Percentiles rank a stretch among this genome's conserved stretches.
These are phyloP conservation scores for Gracilaria domingensis DNA, from an alignment of 23 red algal genomes.

Conservation along the genomic window DNA sequence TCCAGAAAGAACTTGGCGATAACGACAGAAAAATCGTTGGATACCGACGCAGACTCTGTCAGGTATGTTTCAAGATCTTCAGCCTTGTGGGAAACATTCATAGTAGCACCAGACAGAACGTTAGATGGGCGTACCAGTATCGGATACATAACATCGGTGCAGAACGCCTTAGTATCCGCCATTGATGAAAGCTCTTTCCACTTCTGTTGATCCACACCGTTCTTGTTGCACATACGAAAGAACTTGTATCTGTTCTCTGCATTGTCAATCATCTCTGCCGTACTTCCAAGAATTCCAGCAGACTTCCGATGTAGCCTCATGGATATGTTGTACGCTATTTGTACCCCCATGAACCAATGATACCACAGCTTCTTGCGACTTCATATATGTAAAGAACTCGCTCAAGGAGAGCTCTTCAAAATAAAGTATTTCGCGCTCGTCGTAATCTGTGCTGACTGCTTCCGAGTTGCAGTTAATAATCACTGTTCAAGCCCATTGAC, in stretches of 20 bases:
- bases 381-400: constrained; percentile 95
- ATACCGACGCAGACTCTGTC: constrained; percentile 91
- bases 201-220: constrained; percentile 92
- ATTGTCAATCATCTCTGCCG: constrained; percentile 98
- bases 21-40: constrained; percentile 91
- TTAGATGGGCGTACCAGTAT: constrained; percentile 93
- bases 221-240: constrained; percentile 90
- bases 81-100: constrained; percentile 97
- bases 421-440: constrained; percentile 95
- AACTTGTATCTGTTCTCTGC: constrained; percentile 99
- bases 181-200: constrained; percentile 98
- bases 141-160: constrained; percentile 93
- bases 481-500: constrained; percentile 77
- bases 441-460: constrained; percentile 98
- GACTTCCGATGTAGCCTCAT: constrained; percentile 93
- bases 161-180: constrained; percentile 93
- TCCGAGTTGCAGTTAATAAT: constrained; percentile 99
- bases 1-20: constrained; percentile 99
- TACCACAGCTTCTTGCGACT: constrained; percentile 77
- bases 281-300: constrained; percentile 90
- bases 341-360: constrained; percentile 99
- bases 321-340: constrained; percentile 99
- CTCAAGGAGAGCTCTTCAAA: constrained; percentile 99
- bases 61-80: constrained; percentile 99
- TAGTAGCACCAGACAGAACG: constrained; percentile 96